A percentile compares a stretch with the other conserved stretches of the same genome.
These are phyloP conservation scores for Boletales sp. DNA, from an alignment of 768 basidiomycete genomes.

Conservation along the genomic window DNA sequence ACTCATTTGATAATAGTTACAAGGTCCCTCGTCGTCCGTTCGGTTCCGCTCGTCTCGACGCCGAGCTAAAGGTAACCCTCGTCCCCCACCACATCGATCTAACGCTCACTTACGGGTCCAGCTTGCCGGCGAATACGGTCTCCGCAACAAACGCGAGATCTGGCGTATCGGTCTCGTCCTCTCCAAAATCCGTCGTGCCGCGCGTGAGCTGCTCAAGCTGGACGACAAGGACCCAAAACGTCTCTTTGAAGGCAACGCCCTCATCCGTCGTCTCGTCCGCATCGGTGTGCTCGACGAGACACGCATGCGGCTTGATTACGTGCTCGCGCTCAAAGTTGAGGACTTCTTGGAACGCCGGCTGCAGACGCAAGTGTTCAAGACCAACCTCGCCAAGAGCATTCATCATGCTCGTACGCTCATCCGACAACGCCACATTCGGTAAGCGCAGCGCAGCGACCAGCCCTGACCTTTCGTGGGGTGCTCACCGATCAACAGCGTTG, in stretches of 20 bases:
- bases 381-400: constrained; percentile 94
- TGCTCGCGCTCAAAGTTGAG: constrained; percentile 97
- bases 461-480: not conserved
- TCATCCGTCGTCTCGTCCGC: constrained; percentile 94
- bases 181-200: constrained; percentile 99
- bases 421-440: constrained; percentile 98
- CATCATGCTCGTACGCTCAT: constrained; percentile 99
- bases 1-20: constrained; percentile 57
- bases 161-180: constrained; percentile 98
- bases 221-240: constrained; percentile 99
- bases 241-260: constrained; percentile 98
- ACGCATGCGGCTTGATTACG: constrained; percentile 99
- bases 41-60: constrained; percentile 97
- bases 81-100: not conserved
- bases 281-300: constrained; percentile 99
- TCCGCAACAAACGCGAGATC: constrained; percentile 99
- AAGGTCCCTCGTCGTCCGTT: constrained; percentile 98
- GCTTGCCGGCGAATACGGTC: constrained; percentile 99
- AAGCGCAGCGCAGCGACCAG: constrained; percentile 23
- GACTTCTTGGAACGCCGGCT: constrained; percentile 99
- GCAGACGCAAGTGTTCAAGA: constrained; percentile 99
- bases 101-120: constrained; percentile 29
- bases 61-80: constrained; percentile 86
- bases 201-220: constrained; percentile 99
- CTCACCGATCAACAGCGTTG: constrained; percentile 56